Percentiles rank a stretch among this genome's conserved stretches.
Conservation (phyloP, 192 early-diverging fungal genomes). For the Chytriomyces sp. region DNA sequence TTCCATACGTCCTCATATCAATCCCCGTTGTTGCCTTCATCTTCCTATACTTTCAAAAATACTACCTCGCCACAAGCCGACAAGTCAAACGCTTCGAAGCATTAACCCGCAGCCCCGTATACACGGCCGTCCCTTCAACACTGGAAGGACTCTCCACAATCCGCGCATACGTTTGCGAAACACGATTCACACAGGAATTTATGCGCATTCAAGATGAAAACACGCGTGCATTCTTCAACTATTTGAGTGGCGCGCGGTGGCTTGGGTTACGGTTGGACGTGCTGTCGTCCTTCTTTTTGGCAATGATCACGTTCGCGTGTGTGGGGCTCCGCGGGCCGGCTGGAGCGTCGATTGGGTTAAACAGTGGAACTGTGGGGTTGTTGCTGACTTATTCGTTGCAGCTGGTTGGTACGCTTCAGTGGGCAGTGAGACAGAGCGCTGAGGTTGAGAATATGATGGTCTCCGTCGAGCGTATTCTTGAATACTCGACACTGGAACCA, state of each 20-base stretch:
- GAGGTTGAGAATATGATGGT: conserved; percentile 63
- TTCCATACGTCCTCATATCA: conserved; percentile 62
- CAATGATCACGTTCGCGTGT: conserved; percentile 50
- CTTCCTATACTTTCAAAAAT: conserved; percentile 57
- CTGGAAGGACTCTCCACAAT: conserved; percentile 74
- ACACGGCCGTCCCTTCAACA: conserved; percentile 64
- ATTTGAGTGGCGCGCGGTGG: conserved; percentile 47
- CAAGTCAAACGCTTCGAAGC: conserved; percentile 75
- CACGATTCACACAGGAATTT: conserved; percentile 61
- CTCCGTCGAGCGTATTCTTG: conserved; percentile 70
- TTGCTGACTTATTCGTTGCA: conserved; percentile 60
- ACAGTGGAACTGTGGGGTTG: conserved; percentile 58
- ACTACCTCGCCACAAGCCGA: conserved; percentile 62
- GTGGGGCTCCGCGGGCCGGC: conserved; percentile 46
- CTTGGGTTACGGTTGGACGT: conserved; percentile 63
- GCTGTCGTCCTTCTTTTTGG: conserved; percentile 55
- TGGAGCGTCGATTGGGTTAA: conserved; percentile 41
- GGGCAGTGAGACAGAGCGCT: conserved; percentile 52
- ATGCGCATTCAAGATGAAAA: conserved; percentile 64
- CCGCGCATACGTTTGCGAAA: conserved; percentile 64
- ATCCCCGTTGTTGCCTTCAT: conserved; percentile 51
- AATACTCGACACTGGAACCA: conserved; percentile 56
- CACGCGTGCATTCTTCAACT: conserved; percentile 61
- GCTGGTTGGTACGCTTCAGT: conserved; percentile 58
- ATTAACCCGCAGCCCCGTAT: conserved; percentile 68